Evolutionary conservation across 179 eudicot species (phyloP).

Genomic region (Nepenthes alata): DNA sequence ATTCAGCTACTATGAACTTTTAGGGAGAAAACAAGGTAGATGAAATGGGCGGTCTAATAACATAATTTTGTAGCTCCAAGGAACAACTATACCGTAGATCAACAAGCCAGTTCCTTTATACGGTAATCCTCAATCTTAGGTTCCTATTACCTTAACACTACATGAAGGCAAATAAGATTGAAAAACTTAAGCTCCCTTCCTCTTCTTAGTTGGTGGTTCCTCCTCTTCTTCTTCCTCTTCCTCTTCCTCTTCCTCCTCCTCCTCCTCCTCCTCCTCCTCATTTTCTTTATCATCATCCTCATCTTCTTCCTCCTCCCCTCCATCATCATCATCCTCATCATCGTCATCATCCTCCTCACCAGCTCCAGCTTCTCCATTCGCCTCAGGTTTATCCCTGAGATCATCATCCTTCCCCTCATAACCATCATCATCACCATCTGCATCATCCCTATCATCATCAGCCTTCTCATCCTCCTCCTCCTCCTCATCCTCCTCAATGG

Average conservation of each 20-base stretch:
- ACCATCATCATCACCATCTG: slow-evolving; percentile 21
- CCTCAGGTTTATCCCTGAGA: slow-evolving; percentile 14
- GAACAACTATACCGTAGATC: too few species aligned
- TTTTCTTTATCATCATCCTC: slow-evolving; percentile 28
- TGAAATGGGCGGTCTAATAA: too few species aligned
- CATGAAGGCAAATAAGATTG: not conserved
- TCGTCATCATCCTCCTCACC: slow-evolving; percentile 37
- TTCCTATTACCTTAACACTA: not conserved
- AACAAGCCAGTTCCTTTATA: too few species aligned
- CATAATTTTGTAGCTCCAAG: too few species aligned
- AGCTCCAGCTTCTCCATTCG: slow-evolving; percentile 24
- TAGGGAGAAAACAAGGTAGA: too few species aligned
- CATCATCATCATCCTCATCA: slow-evolving; percentile 46
- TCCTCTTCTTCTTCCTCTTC: slow-evolving; percentile 24
- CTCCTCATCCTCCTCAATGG: slow-evolving; percentile 28
- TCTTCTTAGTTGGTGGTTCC: slow-evolving; percentile 32
- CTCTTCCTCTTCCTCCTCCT: slow-evolving; percentile 12
- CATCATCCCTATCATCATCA: slow-evolving; percentile 22
- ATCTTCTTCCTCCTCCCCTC: slow-evolving; percentile 33
- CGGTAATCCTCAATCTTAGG: not conserved
- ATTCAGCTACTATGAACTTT: too few species aligned
- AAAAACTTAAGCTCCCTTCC: slow-evolving; percentile 16
- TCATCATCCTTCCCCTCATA: slow-evolving; percentile 19
- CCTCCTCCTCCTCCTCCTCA: slow-evolving; percentile 12
- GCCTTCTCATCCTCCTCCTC: slow-evolving; percentile 41